Percentiles rank a stretch among this genome's conserved stretches.
Conservation (phyloP, 2,329 filamentous ascomycete species). For the Claviceps purpurea region DNA sequence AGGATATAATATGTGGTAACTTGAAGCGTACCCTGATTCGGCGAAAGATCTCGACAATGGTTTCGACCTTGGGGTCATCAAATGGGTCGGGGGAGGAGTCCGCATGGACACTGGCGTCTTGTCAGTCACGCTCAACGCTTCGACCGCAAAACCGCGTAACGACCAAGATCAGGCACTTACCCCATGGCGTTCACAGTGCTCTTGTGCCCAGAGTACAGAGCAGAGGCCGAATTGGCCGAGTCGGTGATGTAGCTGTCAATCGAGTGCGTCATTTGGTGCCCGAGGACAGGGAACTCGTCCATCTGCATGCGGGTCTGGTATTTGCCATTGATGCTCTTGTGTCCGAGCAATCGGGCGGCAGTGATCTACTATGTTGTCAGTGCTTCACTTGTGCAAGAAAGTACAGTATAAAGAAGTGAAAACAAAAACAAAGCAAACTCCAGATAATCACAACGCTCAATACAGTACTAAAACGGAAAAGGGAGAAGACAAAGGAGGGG, state of each 20-base stretch:
- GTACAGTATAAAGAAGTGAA: background rate
- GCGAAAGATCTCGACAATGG: conserved; percentile 64
- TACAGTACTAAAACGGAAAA: background rate
- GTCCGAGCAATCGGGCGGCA: conserved; percentile 66
- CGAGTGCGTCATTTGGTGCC: conserved; percentile 82
- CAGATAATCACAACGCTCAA: background rate
- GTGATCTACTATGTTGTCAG: conserved; percentile 36
- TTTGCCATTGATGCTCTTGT: conserved; percentile 74
- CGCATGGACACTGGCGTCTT: conserved; percentile 44
- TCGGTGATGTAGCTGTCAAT: conserved; percentile 79
- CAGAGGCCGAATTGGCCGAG: conserved; percentile 72
- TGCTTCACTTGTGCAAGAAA: background rate
- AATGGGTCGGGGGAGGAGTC: conserved; percentile 62
- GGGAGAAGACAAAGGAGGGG: fast-evolving
- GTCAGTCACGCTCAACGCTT: background rate
- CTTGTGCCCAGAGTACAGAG: conserved; percentile 75
- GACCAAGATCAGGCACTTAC: conserved; percentile 17
- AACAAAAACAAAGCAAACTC: background rate
- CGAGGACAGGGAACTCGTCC: conserved; percentile 74
- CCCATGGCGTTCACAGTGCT: conserved; percentile 70
- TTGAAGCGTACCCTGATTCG: conserved; percentile 46
- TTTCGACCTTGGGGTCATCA: conserved; percentile 80
- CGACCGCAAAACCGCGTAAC: background rate
- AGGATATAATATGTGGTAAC: background rate
- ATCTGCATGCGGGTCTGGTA: conserved; percentile 64